Evolutionary conservation across 2,329 filamentous ascomycete genomes (phyloP).

Genomic region (Hypoxylon sp.): DNA sequence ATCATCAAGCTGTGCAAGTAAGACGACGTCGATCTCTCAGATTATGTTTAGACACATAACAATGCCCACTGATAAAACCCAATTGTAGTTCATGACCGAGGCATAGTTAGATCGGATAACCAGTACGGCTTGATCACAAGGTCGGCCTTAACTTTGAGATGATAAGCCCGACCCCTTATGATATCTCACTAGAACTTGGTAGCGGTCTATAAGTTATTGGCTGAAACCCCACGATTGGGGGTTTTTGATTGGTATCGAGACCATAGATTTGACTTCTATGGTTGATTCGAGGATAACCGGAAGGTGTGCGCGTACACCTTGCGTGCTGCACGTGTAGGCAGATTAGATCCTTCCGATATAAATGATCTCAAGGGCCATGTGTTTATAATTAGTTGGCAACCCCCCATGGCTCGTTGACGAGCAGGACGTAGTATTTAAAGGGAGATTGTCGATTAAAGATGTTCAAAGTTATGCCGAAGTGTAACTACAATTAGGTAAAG

Average conservation of each 20-base stretch:
- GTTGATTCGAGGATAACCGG: constrained; percentile 30
- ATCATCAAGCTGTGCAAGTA: constrained; percentile 20
- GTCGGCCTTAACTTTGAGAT: constrained; percentile 1
- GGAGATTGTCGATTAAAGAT: constrained; percentile 15
- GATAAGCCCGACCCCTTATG: constrained; percentile 17
- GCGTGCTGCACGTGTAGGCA: constrained; percentile 25
- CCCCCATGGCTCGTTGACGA: constrained; percentile 6
- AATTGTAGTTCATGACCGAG: constrained; percentile 2
- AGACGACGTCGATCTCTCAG: constrained; percentile 31
- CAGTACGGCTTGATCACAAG: constrained; percentile 1
- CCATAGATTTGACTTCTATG: constrained; percentile 15
- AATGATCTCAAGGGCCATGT: constrained; percentile 20
- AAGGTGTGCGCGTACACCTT: constrained; percentile 20
- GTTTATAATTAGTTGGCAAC: constrained; percentile 37
- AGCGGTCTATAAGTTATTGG: constrained; percentile 12
- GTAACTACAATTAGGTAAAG: background rate
- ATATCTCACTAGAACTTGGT: constrained; percentile 11
- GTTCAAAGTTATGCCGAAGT: constrained; percentile 33
- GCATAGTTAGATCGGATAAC: constrained; percentile 4
- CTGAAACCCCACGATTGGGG: constrained; percentile 34
- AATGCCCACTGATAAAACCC: constrained; percentile 12
- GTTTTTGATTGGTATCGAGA: constrained; percentile 27
- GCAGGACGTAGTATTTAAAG: constrained; percentile 30
- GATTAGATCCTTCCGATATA: constrained; percentile 36
- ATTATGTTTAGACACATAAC: background rate